A percentile compares a stretch with the other conserved stretches of the same genome.
These are phyloP conservation scores for Secale cereale DNA, from an alignment of 176 grass and related monocot genomes.

Conservation along the genomic window DNA sequence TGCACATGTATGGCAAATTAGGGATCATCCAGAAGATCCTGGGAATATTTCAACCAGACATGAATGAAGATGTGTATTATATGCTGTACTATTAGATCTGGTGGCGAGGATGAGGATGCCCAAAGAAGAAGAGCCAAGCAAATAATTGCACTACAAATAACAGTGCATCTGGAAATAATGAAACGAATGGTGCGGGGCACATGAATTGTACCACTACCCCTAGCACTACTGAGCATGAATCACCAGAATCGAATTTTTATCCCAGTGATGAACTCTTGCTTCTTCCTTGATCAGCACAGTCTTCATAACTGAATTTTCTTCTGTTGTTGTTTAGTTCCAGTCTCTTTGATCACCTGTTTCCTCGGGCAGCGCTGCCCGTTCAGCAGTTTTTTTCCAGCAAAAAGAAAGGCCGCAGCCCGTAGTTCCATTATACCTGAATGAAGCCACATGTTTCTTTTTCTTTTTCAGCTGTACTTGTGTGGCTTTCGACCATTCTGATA, in stretches of 20 bases:
- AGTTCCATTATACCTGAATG: too few species aligned
- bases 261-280: background rate
- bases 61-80: background rate
- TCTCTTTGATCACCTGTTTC: background rate
- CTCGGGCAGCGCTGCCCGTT: too few species aligned
- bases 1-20: constrained; percentile 14
- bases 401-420: too few species aligned
- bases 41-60: constrained; percentile 8
- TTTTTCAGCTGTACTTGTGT: too few species aligned
- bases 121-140: background rate
- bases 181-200: background rate
- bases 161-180: background rate
- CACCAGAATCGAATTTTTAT: background rate
- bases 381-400: too few species aligned
- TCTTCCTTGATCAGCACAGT: background rate
- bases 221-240: background rate
- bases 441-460: too few species aligned
- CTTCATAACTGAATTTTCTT: background rate
- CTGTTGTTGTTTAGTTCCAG: background rate
- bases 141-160: constrained; percentile 36
- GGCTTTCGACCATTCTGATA: too few species aligned
- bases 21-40: background rate
- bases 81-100: constrained; percentile 13
- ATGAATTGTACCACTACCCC: too few species aligned
- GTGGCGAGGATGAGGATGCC: background rate